Evolutionary conservation across 257 asterid genomes (phyloP), one percentile per base, ranked within the genome.

Genomic region (Gentiana straminea): DNA sequence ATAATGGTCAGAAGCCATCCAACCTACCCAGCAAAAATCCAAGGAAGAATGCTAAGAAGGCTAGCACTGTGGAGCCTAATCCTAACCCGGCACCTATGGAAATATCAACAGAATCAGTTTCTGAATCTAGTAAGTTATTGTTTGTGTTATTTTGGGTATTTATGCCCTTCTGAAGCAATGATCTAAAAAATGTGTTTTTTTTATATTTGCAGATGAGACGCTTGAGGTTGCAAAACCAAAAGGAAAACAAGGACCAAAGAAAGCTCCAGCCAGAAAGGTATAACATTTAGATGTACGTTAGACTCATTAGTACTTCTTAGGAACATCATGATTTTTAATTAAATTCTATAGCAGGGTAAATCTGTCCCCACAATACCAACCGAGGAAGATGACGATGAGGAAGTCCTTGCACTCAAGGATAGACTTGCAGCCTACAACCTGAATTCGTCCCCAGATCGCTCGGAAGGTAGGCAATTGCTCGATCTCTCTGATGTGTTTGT

Each of bases 351-450:
- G 13, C 38, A 3, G 2, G 86, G 70, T 41, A 72, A 73, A 59
- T 64, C 77, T 39, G 57, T 67, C 36, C 58, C 59, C 36, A 8
- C 15, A 5, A 51, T 37, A 35, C 59, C 13, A 52, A 67, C 55
- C n/a, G 77, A 73, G 53, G 65, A 66, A 2, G 69, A 63, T 4
- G 84, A 78, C 1, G 86, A 79, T 2, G 86, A 70, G 38, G 95
- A 72, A 47, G 71, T 86, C 8, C 74, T 75, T 59, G 96, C 69
- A 2, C 79, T 91, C n/a, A 76, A 89, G 70, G 74, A 81, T 8
- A 76, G 96, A 35, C 80, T 91, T 60, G 96, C 94, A 50, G 87
- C 94, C 59, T 87, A 86, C 77, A 91, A 84, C 67, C 71, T 86
- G n/a, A 81, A 82, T 57, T 79, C 96, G 46, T 90, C 98, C 68